These are phyloP conservation scores for Plasmodium cynomolgi DNA, from an alignment of 169 alveolate genomes.

Conservation along the genomic window DNA sequence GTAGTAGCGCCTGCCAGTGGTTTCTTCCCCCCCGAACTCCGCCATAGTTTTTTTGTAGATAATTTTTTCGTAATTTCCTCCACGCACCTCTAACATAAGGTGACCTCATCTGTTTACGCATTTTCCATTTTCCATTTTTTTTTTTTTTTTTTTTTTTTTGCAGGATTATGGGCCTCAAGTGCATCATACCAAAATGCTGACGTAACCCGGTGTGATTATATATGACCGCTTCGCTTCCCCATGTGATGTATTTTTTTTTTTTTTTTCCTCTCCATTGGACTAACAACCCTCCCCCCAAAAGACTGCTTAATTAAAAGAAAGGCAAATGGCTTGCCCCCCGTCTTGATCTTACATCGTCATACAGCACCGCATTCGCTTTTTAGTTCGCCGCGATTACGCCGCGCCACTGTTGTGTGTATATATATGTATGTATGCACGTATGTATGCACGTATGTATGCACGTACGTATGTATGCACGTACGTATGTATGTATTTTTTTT, in stretches of 20 bases:
- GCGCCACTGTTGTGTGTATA: not conserved
- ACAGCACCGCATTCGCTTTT: not conserved
- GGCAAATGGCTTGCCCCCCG: not conserved
- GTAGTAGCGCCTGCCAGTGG: not conserved
- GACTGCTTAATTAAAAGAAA: not conserved
- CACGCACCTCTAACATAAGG: not conserved
- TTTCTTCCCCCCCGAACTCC: not conserved
- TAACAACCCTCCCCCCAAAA: not conserved
- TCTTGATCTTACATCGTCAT: not conserved
- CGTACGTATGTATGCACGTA: not conserved
- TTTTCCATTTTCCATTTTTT: not conserved
- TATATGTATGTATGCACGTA: too few relatives aligned
- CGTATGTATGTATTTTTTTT: not conserved
- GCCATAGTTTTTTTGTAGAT: not conserved
- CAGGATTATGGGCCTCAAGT: constrained; percentile 85
- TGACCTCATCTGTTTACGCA: not conserved
- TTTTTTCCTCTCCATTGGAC: not conserved
- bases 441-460: not conserved
- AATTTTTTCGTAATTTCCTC: not conserved
- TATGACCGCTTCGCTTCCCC: not conserved
- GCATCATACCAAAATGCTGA: constrained; percentile 84
- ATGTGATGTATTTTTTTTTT: not conserved
- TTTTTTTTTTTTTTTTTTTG: constrained; percentile 27
- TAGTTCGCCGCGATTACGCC: not conserved
- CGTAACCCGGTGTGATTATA: not conserved